Percentiles rank a stretch among this genome's conserved stretches.
phyloP scores from a whole-genome alignment of 2,329 filamentous ascomycete genomes.

The Nigrospora sphaerica region DNA sequence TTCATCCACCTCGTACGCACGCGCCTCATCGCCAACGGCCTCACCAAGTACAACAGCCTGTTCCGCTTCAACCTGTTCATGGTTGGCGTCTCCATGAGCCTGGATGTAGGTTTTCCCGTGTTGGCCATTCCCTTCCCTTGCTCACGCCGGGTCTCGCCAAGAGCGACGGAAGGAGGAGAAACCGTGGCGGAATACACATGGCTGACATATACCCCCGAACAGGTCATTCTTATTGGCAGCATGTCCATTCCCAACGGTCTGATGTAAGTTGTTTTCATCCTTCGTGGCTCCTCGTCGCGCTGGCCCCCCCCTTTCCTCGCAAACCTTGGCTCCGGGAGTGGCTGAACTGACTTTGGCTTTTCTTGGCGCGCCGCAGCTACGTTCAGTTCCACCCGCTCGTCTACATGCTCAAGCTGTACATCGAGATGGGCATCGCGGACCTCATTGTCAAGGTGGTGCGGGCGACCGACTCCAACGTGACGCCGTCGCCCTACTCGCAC shows the following conservation, averaged over 20 bases:
- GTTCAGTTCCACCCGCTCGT: constrained; percentile 32
- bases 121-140: neutral
- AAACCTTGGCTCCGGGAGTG: neutral
- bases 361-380: constrained; percentile 22
- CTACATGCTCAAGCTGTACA: constrained; percentile 30
- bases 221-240: constrained; percentile 28
- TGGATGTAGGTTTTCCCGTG: constrained; percentile 27
- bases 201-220: neutral
- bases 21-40: constrained; percentile 35
- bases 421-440: constrained; percentile 8
- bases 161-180: no score
- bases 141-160: no score
- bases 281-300: no score
- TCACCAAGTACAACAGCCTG: constrained; percentile 37
- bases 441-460: constrained; percentile 7
- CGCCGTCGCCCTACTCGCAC: neutral
- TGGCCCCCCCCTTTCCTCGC: no score
- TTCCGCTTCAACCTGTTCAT: constrained; percentile 37
- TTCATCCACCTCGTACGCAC: constrained; percentile 36
- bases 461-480: neutral
- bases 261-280: constrained; percentile 19
- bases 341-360: neutral
- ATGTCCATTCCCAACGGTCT: constrained; percentile 37
- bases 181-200: no score
- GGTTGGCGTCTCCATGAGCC: constrained; percentile 34